Evolutionary conservation across 1,284 basidiomycete species (phyloP).

Genomic region (Anthracocystis panici-leucophaei): DNA sequence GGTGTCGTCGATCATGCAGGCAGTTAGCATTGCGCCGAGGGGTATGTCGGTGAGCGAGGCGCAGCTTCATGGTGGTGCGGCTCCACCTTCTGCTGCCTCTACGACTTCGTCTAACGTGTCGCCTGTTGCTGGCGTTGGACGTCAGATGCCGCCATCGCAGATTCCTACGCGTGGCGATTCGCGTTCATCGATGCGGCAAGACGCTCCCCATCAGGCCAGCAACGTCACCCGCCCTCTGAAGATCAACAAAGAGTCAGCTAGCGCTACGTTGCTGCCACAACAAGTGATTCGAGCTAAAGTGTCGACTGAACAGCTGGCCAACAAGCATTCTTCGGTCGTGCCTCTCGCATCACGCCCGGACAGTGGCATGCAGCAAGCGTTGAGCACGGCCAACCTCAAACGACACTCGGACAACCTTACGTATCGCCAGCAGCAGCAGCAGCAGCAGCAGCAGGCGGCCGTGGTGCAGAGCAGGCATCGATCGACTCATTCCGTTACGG

Average conservation of each 20-base stretch:
- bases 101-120: slow-evolving; percentile 14
- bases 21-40: slow-evolving; percentile 22
- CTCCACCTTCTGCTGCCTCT: slow-evolving; percentile 21
- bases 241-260: slow-evolving; percentile 23
- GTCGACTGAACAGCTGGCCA: slow-evolving; percentile 23
- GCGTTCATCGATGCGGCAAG: slow-evolving; percentile 14
- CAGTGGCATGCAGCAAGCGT: slow-evolving; percentile 7
- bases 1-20: slow-evolving; percentile 46
- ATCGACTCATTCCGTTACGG: slow-evolving; percentile 31
- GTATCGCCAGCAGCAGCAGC: slow-evolving; percentile 19
- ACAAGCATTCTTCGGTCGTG: neutral
- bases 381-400: slow-evolving; percentile 38
- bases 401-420: slow-evolving; percentile 40
- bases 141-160: slow-evolving; percentile 1
- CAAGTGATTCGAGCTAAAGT: slow-evolving; percentile 39
- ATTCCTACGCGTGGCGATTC: slow-evolving; percentile 35
- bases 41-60: neutral
- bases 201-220: neutral
- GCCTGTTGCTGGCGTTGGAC: slow-evolving; percentile 6
- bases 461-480: slow-evolving; percentile 18
- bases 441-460: slow-evolving; percentile 13
- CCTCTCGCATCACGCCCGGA: neutral
- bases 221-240: slow-evolving; percentile 42
- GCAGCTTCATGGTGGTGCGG: neutral
- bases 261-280: slow-evolving; percentile 15